Percentiles rank a stretch among this genome's conserved stretches.
phyloP scores from a whole-genome alignment of 1,139 yeast species.

The Hanseniaspora sp. region DNA sequence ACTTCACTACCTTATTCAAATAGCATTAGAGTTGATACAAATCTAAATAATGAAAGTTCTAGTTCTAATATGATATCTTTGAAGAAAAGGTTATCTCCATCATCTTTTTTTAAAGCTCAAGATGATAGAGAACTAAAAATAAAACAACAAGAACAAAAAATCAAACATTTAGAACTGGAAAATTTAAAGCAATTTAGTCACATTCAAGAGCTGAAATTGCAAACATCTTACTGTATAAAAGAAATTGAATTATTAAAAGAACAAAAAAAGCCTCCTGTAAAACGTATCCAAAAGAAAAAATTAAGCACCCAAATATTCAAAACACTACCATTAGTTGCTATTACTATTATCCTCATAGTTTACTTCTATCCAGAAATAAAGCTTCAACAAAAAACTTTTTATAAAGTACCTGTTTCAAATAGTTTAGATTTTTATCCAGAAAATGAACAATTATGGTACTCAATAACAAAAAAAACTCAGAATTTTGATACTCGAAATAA shows the following conservation, averaged over 20 bases:
- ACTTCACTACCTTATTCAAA: constrained; percentile 6
- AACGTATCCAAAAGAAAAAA: neutral
- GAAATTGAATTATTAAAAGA: constrained; percentile 10
- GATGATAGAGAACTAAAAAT: constrained; percentile 14
- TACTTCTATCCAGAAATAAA: neutral
- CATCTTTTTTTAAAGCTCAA: constrained; percentile 10
- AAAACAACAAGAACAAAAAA: constrained; percentile 8
- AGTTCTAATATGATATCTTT: constrained; percentile 4
- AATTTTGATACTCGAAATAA: neutral
- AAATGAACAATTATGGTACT: neutral
- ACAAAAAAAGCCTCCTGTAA: neutral
- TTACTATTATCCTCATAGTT: neutral
- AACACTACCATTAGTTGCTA: neutral
- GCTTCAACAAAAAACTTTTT: neutral
- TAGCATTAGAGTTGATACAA: constrained; percentile 1
- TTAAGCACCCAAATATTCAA: neutral
- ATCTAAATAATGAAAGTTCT: neutral
- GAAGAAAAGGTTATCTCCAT: constrained; percentile 11
- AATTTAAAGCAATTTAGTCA: constrained; percentile 12
- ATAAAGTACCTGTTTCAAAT: neutral
- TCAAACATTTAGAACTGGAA: constrained; percentile 6
- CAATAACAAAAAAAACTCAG: neutral
- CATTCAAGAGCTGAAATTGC: constrained; percentile 11
- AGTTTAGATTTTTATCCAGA: neutral
- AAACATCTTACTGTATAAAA: constrained; percentile 12